Evolutionary conservation across 805 yeast species (phyloP).

Genomic region (Lipomyces anomalus): DNA sequence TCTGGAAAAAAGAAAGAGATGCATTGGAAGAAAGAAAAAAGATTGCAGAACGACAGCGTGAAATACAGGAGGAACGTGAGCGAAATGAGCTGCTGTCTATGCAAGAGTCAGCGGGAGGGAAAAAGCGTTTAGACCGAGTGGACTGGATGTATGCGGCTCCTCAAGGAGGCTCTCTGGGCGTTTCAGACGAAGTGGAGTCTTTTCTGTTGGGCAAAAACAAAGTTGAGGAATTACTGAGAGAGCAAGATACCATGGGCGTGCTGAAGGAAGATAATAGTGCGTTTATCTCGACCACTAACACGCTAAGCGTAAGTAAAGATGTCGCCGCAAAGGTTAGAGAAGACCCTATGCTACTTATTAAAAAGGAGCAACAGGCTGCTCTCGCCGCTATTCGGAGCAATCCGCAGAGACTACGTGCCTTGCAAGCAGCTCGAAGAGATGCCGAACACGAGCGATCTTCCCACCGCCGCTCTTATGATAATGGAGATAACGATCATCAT

Average conservation of each 20-base stretch:
- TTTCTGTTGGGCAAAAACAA: constrained; percentile 49
- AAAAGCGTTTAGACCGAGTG: constrained; percentile 43
- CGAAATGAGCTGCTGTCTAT: constrained; percentile 48
- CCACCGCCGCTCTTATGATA: no score
- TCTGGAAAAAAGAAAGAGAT: constrained; percentile 77
- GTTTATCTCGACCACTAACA: constrained; percentile 11
- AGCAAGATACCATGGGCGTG: constrained; percentile 19
- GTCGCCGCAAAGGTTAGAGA: constrained; percentile 31
- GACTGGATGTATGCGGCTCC: constrained; percentile 85
- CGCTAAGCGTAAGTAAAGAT: constrained; percentile 22
- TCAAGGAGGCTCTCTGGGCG: constrained; percentile 25
- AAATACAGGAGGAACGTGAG: constrained; percentile 57
- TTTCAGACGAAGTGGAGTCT: constrained; percentile 42
- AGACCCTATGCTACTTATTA: constrained; percentile 49
- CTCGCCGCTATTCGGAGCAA: constrained; percentile 17
- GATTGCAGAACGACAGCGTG: constrained; percentile 57
- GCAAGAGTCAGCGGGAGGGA: constrained; percentile 40
- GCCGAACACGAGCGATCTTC: no score
- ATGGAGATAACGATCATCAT: no score
- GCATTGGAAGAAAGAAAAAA: constrained; percentile 63
- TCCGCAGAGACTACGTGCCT: constrained; percentile 15
- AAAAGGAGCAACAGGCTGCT: constrained; percentile 31
- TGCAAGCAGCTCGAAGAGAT: constrained; percentile 10
- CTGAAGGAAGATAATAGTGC: constrained; percentile 11
- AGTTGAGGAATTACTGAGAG: constrained; percentile 38